Evolutionary conservation across 73 alveolate genomes (phyloP).

Genomic region (Effrenium voratum): DNA sequence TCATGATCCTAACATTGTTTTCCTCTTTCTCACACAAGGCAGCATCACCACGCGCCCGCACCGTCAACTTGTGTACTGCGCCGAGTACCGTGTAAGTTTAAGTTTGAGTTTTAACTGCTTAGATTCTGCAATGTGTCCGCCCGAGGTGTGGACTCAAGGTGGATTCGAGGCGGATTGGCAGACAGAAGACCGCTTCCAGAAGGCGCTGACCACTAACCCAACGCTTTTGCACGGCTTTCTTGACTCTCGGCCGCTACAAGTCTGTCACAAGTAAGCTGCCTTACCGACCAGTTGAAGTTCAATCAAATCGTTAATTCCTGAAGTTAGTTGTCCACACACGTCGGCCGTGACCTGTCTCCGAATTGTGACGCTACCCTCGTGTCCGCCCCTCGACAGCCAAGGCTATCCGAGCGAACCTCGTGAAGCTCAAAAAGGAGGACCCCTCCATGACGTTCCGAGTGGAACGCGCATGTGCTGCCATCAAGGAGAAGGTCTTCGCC

Average conservation of each 20-base stretch:
- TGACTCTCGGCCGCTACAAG: not conserved
- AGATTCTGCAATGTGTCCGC: not conserved
- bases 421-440: not conserved
- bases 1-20: not conserved
- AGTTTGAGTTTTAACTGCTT: not conserved
- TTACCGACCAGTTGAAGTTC: no score
- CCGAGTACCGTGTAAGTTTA: not conserved
- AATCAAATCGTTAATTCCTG: not conserved
- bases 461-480: not conserved
- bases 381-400: not conserved
- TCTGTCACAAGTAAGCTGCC: not conserved
- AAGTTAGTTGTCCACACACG: not conserved
- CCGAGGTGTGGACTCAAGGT: slow-evolving; percentile 49
- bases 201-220: not conserved
- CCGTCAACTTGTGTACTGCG: no score
- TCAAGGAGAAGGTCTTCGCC: not conserved
- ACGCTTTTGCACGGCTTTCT: slow-evolving; percentile 14
- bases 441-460: slow-evolving; percentile 9
- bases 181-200: not conserved
- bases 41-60: no score
- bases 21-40: no score
- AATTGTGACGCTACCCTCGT: not conserved
- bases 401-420: not conserved
- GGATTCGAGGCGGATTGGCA: slow-evolving; percentile 18
- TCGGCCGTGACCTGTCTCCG: no score